Evolutionary conservation across 139 green algal genomes (phyloP).

Genomic region (Eudorina sp.): DNA sequence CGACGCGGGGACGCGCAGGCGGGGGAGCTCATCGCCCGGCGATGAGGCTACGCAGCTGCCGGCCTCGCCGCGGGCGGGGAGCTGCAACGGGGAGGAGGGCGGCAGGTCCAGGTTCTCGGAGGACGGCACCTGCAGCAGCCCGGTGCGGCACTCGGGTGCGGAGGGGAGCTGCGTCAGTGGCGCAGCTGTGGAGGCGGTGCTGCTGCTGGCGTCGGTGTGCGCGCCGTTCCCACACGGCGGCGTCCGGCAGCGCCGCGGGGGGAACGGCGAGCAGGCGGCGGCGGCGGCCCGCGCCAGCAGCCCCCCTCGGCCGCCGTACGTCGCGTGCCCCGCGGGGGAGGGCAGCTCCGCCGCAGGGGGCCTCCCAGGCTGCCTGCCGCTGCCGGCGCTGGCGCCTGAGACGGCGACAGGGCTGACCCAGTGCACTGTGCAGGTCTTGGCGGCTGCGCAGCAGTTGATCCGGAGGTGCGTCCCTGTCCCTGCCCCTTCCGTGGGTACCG

Average conservation of each 20-base stretch:
- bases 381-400: neutral
- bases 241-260: neutral
- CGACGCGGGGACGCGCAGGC: neutral
- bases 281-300: neutral
- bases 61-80: too few relatives aligned
- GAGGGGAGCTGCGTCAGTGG: neutral
- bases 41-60: too few relatives aligned
- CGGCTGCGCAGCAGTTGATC: slow-evolving; percentile 40
- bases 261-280: neutral
- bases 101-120: neutral
- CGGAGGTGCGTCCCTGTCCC: too few relatives aligned
- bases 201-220: slow-evolving; percentile 26
- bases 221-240: slow-evolving; percentile 6
- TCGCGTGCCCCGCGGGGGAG: neutral
- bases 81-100: neutral
- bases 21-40: neutral
- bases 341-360: neutral
- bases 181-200: slow-evolving; percentile 21
- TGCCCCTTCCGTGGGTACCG: too few relatives aligned
- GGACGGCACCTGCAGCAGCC: neutral
- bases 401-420: neutral
- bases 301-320: neutral
- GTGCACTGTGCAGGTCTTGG: slow-evolving; percentile 30
- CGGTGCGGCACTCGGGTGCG: neutral
- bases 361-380: neutral